Base-by-base conservation (phyloP, 495 filamentous ascomycete genomes). In the Penicillium silybi region DNA sequence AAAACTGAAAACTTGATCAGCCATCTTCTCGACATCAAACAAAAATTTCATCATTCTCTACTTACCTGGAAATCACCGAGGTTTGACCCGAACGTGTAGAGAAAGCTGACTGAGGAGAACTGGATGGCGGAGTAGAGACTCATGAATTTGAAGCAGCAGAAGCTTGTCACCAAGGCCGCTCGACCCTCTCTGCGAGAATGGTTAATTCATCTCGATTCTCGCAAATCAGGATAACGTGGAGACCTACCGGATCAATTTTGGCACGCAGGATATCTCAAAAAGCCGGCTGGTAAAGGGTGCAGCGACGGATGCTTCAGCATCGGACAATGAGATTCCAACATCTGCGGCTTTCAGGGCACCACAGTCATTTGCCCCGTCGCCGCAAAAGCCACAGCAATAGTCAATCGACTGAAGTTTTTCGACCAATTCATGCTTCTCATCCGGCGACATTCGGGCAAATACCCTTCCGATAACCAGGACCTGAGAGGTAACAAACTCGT, bases 101-200 rank as follows among this genome's bases (percentile, higher is more conserved):
- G 76, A 63, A 99, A 96, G 81, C 89, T 96, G 65, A 99, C 95
- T 2, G 90, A 87, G n/a, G 90, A 95, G 75, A 99, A 99, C 69
- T 99, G 95, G 46, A 99, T 99, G 6, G 93, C 93, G 4, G 92
- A 97, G 70, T 99, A 99, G 52, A 99, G 72, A 61, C 90, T 96
- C 95, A 99, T 99, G 68, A 91, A 99, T 69, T 99, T 99, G 75
- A 99, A 99, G 74, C 95, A 99, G 71, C 89, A 95, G 72, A 99
- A 99, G 65, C 92, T 97, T 23, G 95, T 99, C 6, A 97, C 92
- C 16, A 99, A 77, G 41, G 95, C 87, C 40, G 92, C 92, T 52
- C 95, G 85, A 4, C 95, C 95, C 76, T 99, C 95, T 22, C 88
- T 88, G 22, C 15, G 17, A 39, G 16, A 57, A 4, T 6, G 18